These are phyloP conservation scores for Chimonanthus salicifolius DNA, from an alignment of 164 flowering plant genomes.

Conservation along the genomic window DNA sequence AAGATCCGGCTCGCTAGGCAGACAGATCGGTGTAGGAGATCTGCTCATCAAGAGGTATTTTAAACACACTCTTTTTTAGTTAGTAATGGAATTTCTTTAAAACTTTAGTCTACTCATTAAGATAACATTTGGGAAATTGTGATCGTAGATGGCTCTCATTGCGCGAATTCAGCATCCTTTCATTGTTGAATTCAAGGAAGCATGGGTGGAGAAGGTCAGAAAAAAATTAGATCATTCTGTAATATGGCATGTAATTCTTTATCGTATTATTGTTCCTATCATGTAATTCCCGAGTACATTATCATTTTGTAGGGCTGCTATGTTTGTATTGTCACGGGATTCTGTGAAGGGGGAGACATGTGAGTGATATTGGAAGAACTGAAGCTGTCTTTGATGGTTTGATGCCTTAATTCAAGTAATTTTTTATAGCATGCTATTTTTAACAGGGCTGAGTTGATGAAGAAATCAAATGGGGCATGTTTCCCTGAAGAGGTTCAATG, in stretches of 20 bases:
- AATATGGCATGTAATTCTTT: background rate
- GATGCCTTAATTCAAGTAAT: background rate
- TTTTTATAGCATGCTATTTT: slow-evolving; percentile 2
- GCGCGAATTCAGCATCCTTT: slow-evolving; percentile 90
- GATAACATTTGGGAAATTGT: slow-evolving; percentile 10
- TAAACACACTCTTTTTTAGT: background rate
- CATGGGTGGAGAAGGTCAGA: slow-evolving; percentile 97
- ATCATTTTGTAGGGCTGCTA: slow-evolving; percentile 74
- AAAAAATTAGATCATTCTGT: too few species aligned
- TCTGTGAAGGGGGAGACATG: slow-evolving; percentile 99
- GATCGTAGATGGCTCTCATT: slow-evolving; percentile 84
- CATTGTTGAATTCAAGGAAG: slow-evolving; percentile 95
- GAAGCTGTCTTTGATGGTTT: background rate
- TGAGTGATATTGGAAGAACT: slow-evolving; percentile 35
- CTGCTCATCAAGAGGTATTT: slow-evolving; percentile 94
- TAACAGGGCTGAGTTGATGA: slow-evolving; percentile 91
- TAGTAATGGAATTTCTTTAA: slow-evolving; percentile 1
- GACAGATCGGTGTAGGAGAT: slow-evolving; percentile 90
- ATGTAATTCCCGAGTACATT: slow-evolving; percentile 12
- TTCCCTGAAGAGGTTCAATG: slow-evolving; percentile 91
- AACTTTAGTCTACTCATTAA: background rate
- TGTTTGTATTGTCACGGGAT: slow-evolving; percentile 98
- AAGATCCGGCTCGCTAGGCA: slow-evolving; percentile 95
- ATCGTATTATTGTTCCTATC: background rate
- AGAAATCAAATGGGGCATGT: slow-evolving; percentile 68